Evolutionary conservation across 129 eudicot genomes (phyloP).

Genomic region (Deinandra increscens): DNA sequence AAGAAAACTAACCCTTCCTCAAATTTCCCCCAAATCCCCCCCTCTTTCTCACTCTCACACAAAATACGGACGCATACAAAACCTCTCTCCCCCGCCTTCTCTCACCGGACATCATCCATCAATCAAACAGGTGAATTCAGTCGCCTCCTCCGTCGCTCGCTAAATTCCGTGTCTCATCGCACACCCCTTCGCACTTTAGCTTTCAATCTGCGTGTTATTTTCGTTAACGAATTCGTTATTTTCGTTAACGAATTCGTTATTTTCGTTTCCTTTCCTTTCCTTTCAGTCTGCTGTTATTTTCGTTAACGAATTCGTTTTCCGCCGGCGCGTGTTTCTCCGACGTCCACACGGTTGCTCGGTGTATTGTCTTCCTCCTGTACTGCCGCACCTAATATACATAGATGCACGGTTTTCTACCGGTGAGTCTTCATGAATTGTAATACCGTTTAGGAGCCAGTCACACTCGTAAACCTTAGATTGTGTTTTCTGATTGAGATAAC

Average conservation of each 20-base stretch:
- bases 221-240: neutral
- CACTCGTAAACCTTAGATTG: constrained; percentile 23
- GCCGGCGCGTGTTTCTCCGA: constrained; percentile 42
- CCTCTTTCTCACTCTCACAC: neutral
- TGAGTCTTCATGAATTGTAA: constrained; percentile 24
- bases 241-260: neutral
- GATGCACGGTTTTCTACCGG: constrained; percentile 19
- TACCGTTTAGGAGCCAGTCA: constrained; percentile 5
- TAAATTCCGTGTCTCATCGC: neutral
- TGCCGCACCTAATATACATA: constrained; percentile 21
- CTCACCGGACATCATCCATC: constrained; percentile 24
- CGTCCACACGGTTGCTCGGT: constrained; percentile 27
- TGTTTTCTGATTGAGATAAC: neutral
- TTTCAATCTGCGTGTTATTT: neutral
- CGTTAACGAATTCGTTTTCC: neutral
- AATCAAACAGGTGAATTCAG: constrained; percentile 37
- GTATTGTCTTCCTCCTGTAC: neutral
- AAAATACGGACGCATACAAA: neutral
- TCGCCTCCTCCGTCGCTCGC: constrained; percentile 23
- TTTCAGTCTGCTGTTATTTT: neutral
- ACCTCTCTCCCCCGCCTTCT: constrained; percentile 16
- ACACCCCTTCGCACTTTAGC: constrained; percentile 5
- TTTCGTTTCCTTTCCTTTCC: too few relatives aligned
- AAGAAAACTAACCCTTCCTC: constrained; percentile 20
- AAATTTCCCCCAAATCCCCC: constrained; percentile 22